A percentile compares a stretch with the other conserved stretches of the same genome.
Conservation (phyloP, 2,329 filamentous ascomycete genomes). For the Aspergillus persii region DNA sequence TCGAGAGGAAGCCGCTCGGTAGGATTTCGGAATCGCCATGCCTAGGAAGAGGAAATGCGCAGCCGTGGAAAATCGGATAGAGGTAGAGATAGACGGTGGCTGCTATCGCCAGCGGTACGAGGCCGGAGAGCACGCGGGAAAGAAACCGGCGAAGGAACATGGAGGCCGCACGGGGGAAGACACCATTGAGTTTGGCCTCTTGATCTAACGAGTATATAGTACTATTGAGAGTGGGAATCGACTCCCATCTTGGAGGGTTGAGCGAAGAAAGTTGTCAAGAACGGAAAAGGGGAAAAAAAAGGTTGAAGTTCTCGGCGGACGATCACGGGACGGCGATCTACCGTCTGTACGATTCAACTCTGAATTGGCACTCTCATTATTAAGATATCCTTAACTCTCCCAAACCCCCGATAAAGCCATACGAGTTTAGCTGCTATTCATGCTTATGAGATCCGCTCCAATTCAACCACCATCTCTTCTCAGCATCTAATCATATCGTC, state of each 20-base stretch:
- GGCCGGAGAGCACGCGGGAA: slow-evolving; percentile 46
- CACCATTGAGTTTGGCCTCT: background rate
- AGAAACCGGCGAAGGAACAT: slow-evolving; percentile 54
- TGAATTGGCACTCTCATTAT: background rate
- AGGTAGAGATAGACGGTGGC: slow-evolving; percentile 79
- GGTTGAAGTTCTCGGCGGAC: background rate
- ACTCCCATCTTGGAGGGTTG: background rate
- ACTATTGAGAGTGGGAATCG: background rate
- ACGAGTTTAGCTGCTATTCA: background rate
- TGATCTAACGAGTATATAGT: background rate
- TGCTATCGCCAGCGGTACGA: slow-evolving; percentile 66
- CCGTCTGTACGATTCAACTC: background rate
- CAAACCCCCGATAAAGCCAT: background rate
- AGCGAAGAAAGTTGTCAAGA: background rate
- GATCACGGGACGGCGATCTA: background rate
- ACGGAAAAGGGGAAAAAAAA: slow-evolving; percentile 3
- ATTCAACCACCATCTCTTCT: background rate
- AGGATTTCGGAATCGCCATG: slow-evolving; percentile 4
- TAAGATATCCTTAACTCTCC: background rate
- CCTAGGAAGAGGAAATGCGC: slow-evolving; percentile 67
- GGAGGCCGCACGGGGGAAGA: slow-evolving; percentile 20
- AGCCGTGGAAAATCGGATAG: slow-evolving; percentile 77
- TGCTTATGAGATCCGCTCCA: background rate
- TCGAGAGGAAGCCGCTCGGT: slow-evolving; percentile 30
- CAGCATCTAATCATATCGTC: background rate